Percentiles rank a stretch among this genome's conserved stretches.
These are phyloP conservation scores for Sugiyamaella castrensis DNA, from an alignment of 1,139 yeast genomes.

Conservation along the genomic window DNA sequence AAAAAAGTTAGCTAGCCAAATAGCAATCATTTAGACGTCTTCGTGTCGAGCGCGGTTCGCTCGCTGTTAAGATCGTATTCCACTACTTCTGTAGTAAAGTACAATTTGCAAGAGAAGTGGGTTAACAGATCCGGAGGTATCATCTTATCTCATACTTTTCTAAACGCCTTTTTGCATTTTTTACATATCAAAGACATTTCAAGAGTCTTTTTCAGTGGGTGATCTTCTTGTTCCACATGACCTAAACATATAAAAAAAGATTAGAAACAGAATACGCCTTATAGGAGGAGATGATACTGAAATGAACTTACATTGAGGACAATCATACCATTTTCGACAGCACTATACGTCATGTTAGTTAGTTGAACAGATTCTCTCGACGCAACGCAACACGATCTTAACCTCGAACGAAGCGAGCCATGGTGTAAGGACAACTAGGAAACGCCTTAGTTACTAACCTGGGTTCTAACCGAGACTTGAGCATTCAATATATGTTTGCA, in stretches of 20 bases:
- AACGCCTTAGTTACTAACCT: slow-evolving; percentile 28
- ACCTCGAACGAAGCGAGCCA: too few relatives aligned
- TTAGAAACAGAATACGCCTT: background rate
- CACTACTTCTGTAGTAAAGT: too few relatives aligned
- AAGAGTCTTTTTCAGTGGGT: slow-evolving; percentile 34
- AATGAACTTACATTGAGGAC: slow-evolving; percentile 36
- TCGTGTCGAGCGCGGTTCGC: too few relatives aligned
- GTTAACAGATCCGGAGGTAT: too few relatives aligned
- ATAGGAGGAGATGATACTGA: background rate
- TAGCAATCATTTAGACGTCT: too few relatives aligned
- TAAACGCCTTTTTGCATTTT: slow-evolving; percentile 40
- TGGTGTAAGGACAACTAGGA: too few relatives aligned
- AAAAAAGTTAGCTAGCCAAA: too few relatives aligned
- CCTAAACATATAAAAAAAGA: slow-evolving; percentile 21
- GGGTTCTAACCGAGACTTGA: slow-evolving; percentile 40
- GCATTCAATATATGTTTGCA: slow-evolving; percentile 40
- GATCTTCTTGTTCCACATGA: slow-evolving; percentile 38
- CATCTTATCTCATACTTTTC: slow-evolving; percentile 28
- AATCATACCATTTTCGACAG: slow-evolving; percentile 40
- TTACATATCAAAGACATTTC: slow-evolving; percentile 40
- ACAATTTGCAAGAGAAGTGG: background rate
- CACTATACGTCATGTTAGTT: slow-evolving; percentile 23
- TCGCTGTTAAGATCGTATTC: too few relatives aligned
- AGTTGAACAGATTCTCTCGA: background rate
- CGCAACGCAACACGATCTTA: background rate